Evolutionary conservation across 2,329 filamentous ascomycete genomes (phyloP), one percentile per base, ranked within the genome.

Genomic region (Trichoderma lentiforme): DNA sequence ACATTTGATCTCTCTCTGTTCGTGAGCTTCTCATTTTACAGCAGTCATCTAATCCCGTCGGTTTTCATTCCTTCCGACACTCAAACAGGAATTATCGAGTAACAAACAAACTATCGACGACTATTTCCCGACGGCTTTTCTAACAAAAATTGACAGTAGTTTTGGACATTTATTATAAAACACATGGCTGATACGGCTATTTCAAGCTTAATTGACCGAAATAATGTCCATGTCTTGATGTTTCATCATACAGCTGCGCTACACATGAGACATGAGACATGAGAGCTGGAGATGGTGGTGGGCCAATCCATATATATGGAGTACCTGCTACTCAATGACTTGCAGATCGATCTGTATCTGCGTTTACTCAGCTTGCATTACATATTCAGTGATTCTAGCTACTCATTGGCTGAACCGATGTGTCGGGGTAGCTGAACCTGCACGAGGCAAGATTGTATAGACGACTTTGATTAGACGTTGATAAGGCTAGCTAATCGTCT

Each of bases 91-190:
- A n/a, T n/a, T n/a, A n/a, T n/a, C 32, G 8, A 57, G 21, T 4
- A 8, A 15, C 9, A 24, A 32, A 8, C 3, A 57, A 58, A 26
- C 21, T 12, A 32, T 58, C 8, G 28, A 68, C 39, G 11, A 0
- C 1, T 53, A 53, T 58, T 58, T 68, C 24, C 64, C 64, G 64
- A 68, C 64, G 64, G 64, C 30, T 57, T 57, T 57, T 68, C 34
- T 36, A 15, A 9, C 15, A n/a, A n/a, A n/a, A 1, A 51, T 24
- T 14, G 9, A 24, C n/a, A 12, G n/a, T 3, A 14, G 1, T 14
- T 8, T 39, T 51, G 43, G n/a, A 51, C 0, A 12, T 12, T 51
- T 6, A 24, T 6, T 21, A 9, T 3, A 6, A 6, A 51, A 14
- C 2, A 12, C 9, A 12, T 24, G 4, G 9, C 9, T 21, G n/a